Base-by-base conservation (phyloP, 2,329 filamentous ascomycete genomes). In the Xylariomycetidae sp. region DNA sequence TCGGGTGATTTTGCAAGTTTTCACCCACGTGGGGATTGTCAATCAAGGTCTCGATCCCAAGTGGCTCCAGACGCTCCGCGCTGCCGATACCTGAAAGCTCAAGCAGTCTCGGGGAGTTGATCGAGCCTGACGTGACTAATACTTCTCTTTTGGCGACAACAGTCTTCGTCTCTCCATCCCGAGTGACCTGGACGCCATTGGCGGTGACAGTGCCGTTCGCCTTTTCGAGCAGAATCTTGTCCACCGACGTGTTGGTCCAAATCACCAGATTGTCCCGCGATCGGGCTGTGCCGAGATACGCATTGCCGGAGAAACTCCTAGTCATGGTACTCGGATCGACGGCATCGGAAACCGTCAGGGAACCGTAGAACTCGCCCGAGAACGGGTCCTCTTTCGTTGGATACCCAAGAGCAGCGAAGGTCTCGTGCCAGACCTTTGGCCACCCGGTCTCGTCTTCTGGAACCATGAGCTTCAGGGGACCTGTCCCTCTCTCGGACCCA, bases 51-150 rank as follows among this genome's bases (percentile, higher is more conserved):
- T 51, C 37, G 12, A 61, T 52, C 4, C 47, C 50, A 5, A 52
- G 47, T 31, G 50, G 44, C 10, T 52, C 42, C 1, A 70, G 49
- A 5, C 63, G 47, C 2, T 38, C 39, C 17, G 43, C 47, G 6
- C 53, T 40, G 14, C 65, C 65, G 27, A 68, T 54, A 2, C 64
- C 61, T 2, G 62, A 67, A 6, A 65, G 50, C 41, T 69, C 59
- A 5, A 70, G 55, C 18, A 70, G 45, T 13, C 60, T 54, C 4
- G 67, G 64, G 1, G 59, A 58, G 32, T 65, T 58, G 38, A 68
- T 54, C 1, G 58, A 48, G 2, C 67, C 66, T 5, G 61, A 63
- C 2, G 57, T 53, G 4, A 71, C 28, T 17, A 70, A 59, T 3
- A 70, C 57, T 37, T 70, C 66, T 17, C 49, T 58, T 2, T 39